These are phyloP conservation scores for Phyllosticta citriasiana DNA, from an alignment of 2,329 filamentous ascomycete species.

Conservation along the genomic window DNA sequence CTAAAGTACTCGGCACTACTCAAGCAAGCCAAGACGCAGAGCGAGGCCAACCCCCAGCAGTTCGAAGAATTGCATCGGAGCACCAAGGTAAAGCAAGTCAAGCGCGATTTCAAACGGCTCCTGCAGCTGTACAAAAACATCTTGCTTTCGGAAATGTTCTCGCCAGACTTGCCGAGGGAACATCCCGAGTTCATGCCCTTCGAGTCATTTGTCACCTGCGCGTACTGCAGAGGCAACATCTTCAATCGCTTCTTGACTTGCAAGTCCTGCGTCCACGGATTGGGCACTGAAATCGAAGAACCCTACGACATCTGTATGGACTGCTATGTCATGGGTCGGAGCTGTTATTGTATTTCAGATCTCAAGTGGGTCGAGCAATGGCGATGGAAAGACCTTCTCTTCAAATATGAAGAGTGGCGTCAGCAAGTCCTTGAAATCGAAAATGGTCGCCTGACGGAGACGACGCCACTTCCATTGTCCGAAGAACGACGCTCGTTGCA, in stretches of 20 bases:
- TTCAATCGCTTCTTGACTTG: slow-evolving; percentile 96
- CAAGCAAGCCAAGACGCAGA: slow-evolving; percentile 48
- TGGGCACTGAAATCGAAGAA: slow-evolving; percentile 62
- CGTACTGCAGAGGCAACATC: slow-evolving; percentile 91
- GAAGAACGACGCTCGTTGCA: slow-evolving; percentile 56
- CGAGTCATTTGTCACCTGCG: slow-evolving; percentile 87
- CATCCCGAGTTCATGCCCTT: slow-evolving; percentile 70
- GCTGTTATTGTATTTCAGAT: slow-evolving; percentile 77
- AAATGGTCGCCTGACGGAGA: slow-evolving; percentile 53
- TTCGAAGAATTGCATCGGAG: slow-evolving; percentile 28
- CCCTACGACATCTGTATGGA: slow-evolving; percentile 97
- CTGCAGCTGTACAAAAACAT: slow-evolving; percentile 71
- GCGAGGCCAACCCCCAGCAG: slow-evolving; percentile 34
- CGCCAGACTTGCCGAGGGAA: slow-evolving; percentile 50
- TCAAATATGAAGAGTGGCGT: slow-evolving; percentile 76
- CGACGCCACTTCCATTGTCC: slow-evolving; percentile 60
- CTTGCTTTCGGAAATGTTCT: slow-evolving; percentile 78
- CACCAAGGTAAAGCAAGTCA: slow-evolving; percentile 56
- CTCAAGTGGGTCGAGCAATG: slow-evolving; percentile 92
- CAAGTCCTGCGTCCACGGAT: slow-evolving; percentile 63
- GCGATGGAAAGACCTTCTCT: slow-evolving; percentile 66
- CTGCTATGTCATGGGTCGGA: slow-evolving; percentile 94
- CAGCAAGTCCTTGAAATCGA: slow-evolving; percentile 65
- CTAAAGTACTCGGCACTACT: slow-evolving; percentile 60
- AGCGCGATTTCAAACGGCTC: slow-evolving; percentile 71